Evolutionary conservation across 2,329 filamentous ascomycete species (phyloP).

Genomic region (Monosporascus cannonballus): DNA sequence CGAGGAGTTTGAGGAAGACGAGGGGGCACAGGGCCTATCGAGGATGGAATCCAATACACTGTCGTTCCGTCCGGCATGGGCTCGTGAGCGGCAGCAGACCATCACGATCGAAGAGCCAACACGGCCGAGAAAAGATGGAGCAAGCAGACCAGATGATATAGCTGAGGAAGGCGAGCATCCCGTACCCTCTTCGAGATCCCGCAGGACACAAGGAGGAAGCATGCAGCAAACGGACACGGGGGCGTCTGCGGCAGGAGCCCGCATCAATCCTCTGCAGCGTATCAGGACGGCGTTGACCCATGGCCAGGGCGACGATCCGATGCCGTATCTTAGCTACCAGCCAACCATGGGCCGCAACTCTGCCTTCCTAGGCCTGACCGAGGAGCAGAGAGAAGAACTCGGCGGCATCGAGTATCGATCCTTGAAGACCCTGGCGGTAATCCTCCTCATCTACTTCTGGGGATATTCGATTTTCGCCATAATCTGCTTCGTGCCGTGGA

Average conservation of each 20-base stretch:
- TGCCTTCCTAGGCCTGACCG: constrained; percentile 78
- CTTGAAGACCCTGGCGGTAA: constrained; percentile 74
- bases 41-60: not conserved
- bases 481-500: constrained; percentile 73
- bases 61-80: constrained; percentile 8
- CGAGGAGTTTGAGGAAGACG: constrained; percentile 36
- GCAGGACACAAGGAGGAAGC: constrained; percentile 34
- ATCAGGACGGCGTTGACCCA: constrained; percentile 52
- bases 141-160: constrained; percentile 26
- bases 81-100: constrained; percentile 41
- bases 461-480: constrained; percentile 76
- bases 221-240: constrained; percentile 30
- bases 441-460: constrained; percentile 75
- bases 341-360: constrained; percentile 92
- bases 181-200: constrained; percentile 35
- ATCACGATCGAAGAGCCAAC: constrained; percentile 65
- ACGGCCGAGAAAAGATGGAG: constrained; percentile 29
- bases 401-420: constrained; percentile 96
- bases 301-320: constrained; percentile 46
- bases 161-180: constrained; percentile 36
- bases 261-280: constrained; percentile 37
- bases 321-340: constrained; percentile 91
- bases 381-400: constrained; percentile 89
- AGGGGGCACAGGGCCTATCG: constrained; percentile 9
- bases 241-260: constrained; percentile 16